phyloP scores from a whole-genome alignment of 305 asterid genomes.

The Galium porrigens region DNA sequence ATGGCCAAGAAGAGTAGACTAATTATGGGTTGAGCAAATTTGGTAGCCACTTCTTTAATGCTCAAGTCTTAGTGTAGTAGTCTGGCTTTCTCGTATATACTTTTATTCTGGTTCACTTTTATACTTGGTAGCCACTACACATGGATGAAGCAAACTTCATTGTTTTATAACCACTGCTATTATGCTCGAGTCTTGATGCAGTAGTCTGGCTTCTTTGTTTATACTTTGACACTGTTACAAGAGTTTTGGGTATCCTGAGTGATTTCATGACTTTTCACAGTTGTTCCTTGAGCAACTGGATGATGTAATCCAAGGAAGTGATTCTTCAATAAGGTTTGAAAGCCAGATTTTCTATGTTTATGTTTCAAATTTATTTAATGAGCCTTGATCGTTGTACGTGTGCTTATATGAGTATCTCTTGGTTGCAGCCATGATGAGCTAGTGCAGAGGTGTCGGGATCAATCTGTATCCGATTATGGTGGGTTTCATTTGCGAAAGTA shows the following conservation, averaged over 20 bases:
- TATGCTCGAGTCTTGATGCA: neutral
- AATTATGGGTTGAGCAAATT: neutral
- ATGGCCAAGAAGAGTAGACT: neutral
- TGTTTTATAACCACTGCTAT: neutral
- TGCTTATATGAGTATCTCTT: constrained; percentile 7
- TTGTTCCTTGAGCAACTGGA: constrained; percentile 85
- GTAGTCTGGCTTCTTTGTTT: neutral
- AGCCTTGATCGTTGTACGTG: neutral
- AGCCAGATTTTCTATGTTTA: constrained; percentile 11
- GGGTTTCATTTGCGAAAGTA: constrained; percentile 24
- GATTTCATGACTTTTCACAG: constrained; percentile 41
- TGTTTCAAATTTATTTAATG: constrained; percentile 12
- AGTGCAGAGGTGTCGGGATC: constrained; percentile 68
- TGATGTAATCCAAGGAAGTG: constrained; percentile 53
- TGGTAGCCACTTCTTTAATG: neutral
- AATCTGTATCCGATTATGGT: constrained; percentile 81
- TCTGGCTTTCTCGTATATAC: neutral
- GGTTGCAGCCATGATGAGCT: constrained; percentile 71
- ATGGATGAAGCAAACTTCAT: neutral
- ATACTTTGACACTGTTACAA: neutral
- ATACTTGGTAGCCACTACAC: neutral
- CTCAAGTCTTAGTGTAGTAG: neutral
- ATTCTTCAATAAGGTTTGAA: constrained; percentile 57
- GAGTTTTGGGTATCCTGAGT: constrained; percentile 14
- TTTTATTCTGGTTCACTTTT: neutral